Percentiles rank a stretch among this genome's conserved stretches.
These are phyloP conservation scores for Ramularia collo-cygni DNA, from an alignment of 2,329 filamentous ascomycete genomes.

Conservation along the genomic window DNA sequence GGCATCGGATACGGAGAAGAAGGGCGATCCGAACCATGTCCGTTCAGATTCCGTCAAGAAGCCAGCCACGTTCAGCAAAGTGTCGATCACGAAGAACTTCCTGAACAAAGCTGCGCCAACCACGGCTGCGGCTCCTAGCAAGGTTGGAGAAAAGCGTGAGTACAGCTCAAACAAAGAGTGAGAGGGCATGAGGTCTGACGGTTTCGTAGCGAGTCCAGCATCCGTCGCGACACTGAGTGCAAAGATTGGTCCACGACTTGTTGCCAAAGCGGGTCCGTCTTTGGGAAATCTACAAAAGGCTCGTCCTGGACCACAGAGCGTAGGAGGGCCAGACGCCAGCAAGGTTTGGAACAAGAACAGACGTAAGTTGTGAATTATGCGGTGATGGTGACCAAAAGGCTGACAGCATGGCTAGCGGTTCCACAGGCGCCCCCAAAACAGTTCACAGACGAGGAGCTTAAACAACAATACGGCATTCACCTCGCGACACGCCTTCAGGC, in stretches of 20 bases:
- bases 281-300: constrained; percentile 42
- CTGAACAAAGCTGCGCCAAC: constrained; percentile 62
- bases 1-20: constrained; percentile 62
- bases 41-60: constrained; percentile 61
- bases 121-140: constrained; percentile 38
- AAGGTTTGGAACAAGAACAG: constrained; percentile 87
- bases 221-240: constrained; percentile 40
- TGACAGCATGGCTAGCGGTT: constrained; percentile 41
- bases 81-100: constrained; percentile 80
- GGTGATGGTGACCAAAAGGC: constrained; percentile 2
- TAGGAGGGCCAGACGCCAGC: constrained; percentile 58
- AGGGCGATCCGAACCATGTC: constrained; percentile 50
- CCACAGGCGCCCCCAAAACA: constrained; percentile 68
- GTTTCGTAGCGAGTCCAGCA: constrained; percentile 38
- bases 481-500: constrained; percentile 71
- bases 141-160: constrained; percentile 50
- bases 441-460: constrained; percentile 77
- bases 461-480: constrained; percentile 79
- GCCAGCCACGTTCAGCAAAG: constrained; percentile 71
- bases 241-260: constrained; percentile 56
- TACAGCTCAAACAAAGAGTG: neutral
- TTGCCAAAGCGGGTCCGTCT: constrained; percentile 64
- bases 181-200: constrained; percentile 10
- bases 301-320: constrained; percentile 29
- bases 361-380: constrained; percentile 48